A percentile compares a stretch with the other conserved stretches of the same genome.
phyloP scores from a whole-genome alignment of 345 rosid genomes.

The Populus davidiana region DNA sequence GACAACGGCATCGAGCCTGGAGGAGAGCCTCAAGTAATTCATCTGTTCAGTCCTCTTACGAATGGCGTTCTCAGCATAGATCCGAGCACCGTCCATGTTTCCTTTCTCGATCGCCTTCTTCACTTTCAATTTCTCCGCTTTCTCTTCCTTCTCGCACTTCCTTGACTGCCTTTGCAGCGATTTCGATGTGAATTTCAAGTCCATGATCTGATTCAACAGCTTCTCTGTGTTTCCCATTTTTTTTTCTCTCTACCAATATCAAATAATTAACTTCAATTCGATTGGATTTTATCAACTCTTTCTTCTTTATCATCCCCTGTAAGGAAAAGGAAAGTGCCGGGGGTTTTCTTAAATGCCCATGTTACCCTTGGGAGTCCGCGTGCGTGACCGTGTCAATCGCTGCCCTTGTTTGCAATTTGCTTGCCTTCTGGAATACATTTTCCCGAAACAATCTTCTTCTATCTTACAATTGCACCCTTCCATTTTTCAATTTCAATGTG shows the following conservation, averaged over 20 bases:
- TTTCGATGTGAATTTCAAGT: constrained; percentile 85
- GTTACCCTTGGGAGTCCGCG: not conserved
- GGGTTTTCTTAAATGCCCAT: not conserved
- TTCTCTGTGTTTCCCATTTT: constrained; percentile 89
- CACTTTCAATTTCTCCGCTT: constrained; percentile 86
- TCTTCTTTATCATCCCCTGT: not conserved
- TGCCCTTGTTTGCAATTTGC: not conserved
- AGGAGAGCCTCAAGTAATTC: constrained; percentile 91
- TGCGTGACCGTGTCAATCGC: not conserved
- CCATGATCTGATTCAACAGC: constrained; percentile 92
- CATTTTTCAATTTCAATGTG: no score
- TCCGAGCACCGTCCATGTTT: constrained; percentile 96
- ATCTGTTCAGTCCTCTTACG: constrained; percentile 95
- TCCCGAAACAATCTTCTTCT: no score
- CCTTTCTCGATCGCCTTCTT: constrained; percentile 99
- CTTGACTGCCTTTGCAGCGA: constrained; percentile 83
- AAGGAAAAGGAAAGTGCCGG: not conserved
- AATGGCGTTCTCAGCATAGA: constrained; percentile 96
- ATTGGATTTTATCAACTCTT: not conserved
- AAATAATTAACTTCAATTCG: no score
- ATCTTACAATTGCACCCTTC: no score
- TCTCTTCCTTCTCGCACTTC: constrained; percentile 99
- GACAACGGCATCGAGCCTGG: constrained; percentile 93
- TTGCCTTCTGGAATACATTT: not conserved
- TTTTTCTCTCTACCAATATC: not conserved